Evolutionary conservation across 2,329 filamentous ascomycete species (phyloP), one percentile per base, ranked within the genome.

Genomic region (Colletotrichum navitas): DNA sequence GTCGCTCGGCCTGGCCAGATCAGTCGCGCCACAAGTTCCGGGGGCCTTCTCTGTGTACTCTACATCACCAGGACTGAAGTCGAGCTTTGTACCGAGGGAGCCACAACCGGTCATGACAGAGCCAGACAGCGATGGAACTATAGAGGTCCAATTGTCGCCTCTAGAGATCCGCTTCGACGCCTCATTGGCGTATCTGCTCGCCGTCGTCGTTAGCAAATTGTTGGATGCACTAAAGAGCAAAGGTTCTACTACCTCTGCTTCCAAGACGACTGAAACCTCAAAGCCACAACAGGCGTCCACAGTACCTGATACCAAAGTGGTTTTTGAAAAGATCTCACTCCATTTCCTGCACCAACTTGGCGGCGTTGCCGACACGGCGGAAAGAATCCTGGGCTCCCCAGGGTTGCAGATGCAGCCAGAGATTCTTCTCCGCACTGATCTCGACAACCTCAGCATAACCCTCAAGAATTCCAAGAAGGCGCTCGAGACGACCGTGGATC

Each of bases 31-130:
- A 0, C 84, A 90, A 75, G 77, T 91, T 3, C 90, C 90, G 1
- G 90, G 90, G 0, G 85, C 90, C 2, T 92, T 92, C 77, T 92
- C 89, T 0, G 80, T 88, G 2, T 79, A 86, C 61, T 73, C 73
- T 16, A 72, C 72, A 10, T 67, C 73, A 26, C 51, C 71, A 11
- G 55, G 36, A 2, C 36, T 64, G 49, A 71, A 60, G n/a, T 49
- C 72, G 8, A 70, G 69, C 49, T 39, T 43, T 14, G 51, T 60
- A 16, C 68, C 68, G 12, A 54, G 34, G 24, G 59, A 66, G 3
- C 54, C 52, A 8, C 32, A 54, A 7, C 51, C 29, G 52, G 72
- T 47, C 41, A 52, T 47, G 73, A 72, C 54, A 21, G 72, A 75
- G 39, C 66, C 73, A 60, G 49, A 68, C 1, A 41, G 71, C 5